These are phyloP conservation scores for Colletotrichum trifolii DNA, from an alignment of 2,329 filamentous ascomycete genomes.

Conservation along the genomic window DNA sequence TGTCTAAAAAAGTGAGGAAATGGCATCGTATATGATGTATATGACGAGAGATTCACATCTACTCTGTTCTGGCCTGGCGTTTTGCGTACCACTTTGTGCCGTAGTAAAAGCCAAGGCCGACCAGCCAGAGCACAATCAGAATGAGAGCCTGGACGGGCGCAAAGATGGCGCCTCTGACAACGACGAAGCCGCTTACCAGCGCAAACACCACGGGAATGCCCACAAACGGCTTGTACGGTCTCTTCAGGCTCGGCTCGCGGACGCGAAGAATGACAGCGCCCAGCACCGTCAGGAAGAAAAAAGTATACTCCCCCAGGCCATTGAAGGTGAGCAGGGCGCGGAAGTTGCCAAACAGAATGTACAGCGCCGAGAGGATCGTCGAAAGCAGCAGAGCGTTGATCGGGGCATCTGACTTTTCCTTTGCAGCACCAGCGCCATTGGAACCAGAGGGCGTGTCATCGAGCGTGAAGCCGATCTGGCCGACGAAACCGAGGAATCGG, in stretches of 20 bases:
- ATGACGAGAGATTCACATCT: background rate
- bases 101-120: slow-evolving; percentile 59
- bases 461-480: slow-evolving; percentile 50
- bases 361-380: slow-evolving; percentile 61
- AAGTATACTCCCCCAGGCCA: slow-evolving; percentile 69
- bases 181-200: slow-evolving; percentile 69
- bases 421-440: background rate
- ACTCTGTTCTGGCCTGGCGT: background rate
- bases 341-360: slow-evolving; percentile 71
- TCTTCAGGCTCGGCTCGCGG: slow-evolving; percentile 62
- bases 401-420: slow-evolving; percentile 57
- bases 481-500: slow-evolving; percentile 55
- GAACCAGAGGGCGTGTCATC: slow-evolving; percentile 12
- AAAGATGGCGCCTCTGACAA: slow-evolving; percentile 68
- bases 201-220: slow-evolving; percentile 64
- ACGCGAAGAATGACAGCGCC: slow-evolving; percentile 67
- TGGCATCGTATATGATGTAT: too few relatives aligned
- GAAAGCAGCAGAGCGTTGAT: slow-evolving; percentile 65
- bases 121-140: slow-evolving; percentile 61
- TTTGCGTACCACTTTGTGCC: slow-evolving; percentile 24
- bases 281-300: slow-evolving; percentile 72
- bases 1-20: background rate
- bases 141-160: slow-evolving; percentile 64
- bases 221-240: slow-evolving; percentile 67
- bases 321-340: slow-evolving; percentile 70